Evolutionary conservation across 148 eudicot species (phyloP), one percentile per base, ranked within the genome.

Genomic region (Silene conica): DNA sequence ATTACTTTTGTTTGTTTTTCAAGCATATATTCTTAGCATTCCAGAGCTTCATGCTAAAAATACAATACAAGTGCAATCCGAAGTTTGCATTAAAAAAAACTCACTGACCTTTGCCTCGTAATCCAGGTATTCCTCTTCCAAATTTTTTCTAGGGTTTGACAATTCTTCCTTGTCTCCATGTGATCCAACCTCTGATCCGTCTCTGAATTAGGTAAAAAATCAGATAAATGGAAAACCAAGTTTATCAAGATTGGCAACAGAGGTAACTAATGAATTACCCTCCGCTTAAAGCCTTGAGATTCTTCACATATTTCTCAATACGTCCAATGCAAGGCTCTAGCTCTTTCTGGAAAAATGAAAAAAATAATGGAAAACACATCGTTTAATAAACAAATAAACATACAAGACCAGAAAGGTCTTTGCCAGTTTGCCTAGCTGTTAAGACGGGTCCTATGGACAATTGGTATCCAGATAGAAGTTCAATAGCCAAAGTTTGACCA

Each of bases 51-150:
- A 25, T 10, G 28, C 48, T 15, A 31, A 21, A 10, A 20, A 43
- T 3, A 14, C 12, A 57, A 43, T 25, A 21, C 57, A 72, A 46
- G 16, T 25, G 25, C 15, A 67, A 67, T 41, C 26, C 19, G 8
- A 43, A 43, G 7, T 43, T 38, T 31, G n/a, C 54, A 38, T 8
- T 5, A 22, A n/a, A 54, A 50, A 21, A 61, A 20, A 54, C 16
- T 43, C 18, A 38, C 61, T 77, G 75, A 96, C 99, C 97, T 92
- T 90, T 6, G 89, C 89, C 86, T 96, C 99, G 85, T 83, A 92
- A 58, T 86, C 89, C 76, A 89, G 78, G 82, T 96, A 96, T 82
- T 96, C 99, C 85, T 88, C 96, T 86, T 92, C 99, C 63, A 96
- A 87, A 79, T 76, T 87, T 84, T 81, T 89, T 83, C 85, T 86